Evolutionary conservation across 108 stramenopile genomes (phyloP), one percentile per base, ranked within the genome.

Genomic region (Thalassiosira profunda): DNA sequence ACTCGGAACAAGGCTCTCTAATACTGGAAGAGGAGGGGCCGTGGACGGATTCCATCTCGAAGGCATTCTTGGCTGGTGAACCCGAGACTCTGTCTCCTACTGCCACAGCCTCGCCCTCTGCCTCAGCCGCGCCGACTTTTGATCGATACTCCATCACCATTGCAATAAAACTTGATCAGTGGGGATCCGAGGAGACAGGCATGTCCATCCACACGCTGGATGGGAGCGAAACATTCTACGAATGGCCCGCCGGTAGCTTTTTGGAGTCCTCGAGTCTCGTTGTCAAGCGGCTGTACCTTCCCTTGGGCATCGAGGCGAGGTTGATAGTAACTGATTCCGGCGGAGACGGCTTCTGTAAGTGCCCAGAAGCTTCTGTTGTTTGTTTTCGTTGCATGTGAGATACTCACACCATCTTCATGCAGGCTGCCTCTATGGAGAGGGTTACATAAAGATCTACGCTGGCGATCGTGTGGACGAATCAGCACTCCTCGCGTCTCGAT

Each of bases 371-470:
- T 40, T 40, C 14, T n/a, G 11, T 11, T 40, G 38, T 40, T 40
- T 14, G 11, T 10, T 11, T 40, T 40, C 38, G 10, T 40, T 40
- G 11, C 14, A 40, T 40, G 14, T 40, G 11, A 40, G 14, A 40
- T 14, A 40, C 38, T 40, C 38, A 40, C 10, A 40, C 38, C 38
- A 10, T 40, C 38, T 40, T 40, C 14, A 11, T 40, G 14, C 14
- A 40, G 38, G 51, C 31, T 66, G 65, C 51, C 6, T 54, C 4
- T 66, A 66, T 43, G 65, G 65, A 40, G 65, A 66, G 8, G 65
- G 65, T 18, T 54, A 15, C 21, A n/a, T 66, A n/a, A 66, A 36
- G n/a, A 53, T 66, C 30, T 54, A 29, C 10, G 52, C 52, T 24
- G 65, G 65, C 9, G 52, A 53, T 51, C 23, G 35, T 17, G 52